Conservation (phyloP, 2,329 filamentous ascomycete species). For the Xylaria sp. region DNA sequence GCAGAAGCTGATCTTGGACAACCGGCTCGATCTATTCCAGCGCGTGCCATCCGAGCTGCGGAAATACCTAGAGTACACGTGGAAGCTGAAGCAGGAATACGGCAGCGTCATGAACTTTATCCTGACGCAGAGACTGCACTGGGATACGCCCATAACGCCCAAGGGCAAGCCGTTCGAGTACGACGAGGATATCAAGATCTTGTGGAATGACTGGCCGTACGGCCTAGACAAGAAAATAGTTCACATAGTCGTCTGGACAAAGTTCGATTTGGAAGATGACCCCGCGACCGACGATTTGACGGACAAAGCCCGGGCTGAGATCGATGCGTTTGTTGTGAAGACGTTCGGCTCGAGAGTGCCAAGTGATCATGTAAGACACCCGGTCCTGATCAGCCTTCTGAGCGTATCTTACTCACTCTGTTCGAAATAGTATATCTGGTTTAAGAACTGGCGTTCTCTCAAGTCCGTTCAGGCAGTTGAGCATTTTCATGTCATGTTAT, state of each 20-base stretch:
- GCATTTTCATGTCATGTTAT: slow-evolving; percentile 95
- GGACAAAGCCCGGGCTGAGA: slow-evolving; percentile 67
- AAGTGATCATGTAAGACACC: slow-evolving; percentile 62
- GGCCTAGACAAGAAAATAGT: slow-evolving; percentile 81
- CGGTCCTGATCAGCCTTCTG: background rate
- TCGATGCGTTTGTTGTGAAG: slow-evolving; percentile 75
- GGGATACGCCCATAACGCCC: slow-evolving; percentile 62
- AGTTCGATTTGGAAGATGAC: slow-evolving; percentile 82
- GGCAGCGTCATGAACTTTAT: slow-evolving; percentile 85
- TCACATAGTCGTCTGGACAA: slow-evolving; percentile 93
- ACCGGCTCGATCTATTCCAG: slow-evolving; percentile 80
- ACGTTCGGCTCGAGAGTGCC: slow-evolving; percentile 70
- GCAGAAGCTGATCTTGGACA: slow-evolving; percentile 67
- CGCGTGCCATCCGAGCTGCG: slow-evolving; percentile 80
- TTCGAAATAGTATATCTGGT: slow-evolving; percentile 69
- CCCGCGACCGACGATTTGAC: slow-evolving; percentile 73
- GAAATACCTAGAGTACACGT: slow-evolving; percentile 78
- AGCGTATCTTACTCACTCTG: slow-evolving; percentile 35
- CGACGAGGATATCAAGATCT: slow-evolving; percentile 73
- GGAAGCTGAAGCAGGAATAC: slow-evolving; percentile 71
- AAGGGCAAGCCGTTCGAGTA: slow-evolving; percentile 56
- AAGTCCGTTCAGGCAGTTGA: slow-evolving; percentile 90
- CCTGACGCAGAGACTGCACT: slow-evolving; percentile 74
- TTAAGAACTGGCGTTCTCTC: slow-evolving; percentile 87
- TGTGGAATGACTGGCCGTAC: slow-evolving; percentile 96